phyloP scores from a whole-genome alignment of 2,329 filamentous ascomycete species.

The Corniculantispora saksenae region DNA sequence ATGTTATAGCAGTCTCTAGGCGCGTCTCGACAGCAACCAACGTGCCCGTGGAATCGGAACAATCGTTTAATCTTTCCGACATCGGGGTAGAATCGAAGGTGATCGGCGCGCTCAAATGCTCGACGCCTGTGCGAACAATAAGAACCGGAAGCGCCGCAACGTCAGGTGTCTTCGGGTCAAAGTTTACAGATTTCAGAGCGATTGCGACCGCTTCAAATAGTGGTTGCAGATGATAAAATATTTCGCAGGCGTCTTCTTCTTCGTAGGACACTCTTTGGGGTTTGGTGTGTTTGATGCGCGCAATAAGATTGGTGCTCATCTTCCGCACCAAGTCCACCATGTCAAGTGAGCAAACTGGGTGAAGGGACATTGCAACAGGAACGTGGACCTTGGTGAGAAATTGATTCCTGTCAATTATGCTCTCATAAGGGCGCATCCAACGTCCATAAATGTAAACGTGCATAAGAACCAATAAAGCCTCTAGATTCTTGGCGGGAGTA shows the following conservation, averaged over 20 bases:
- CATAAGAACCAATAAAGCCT: not conserved
- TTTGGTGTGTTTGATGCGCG: not conserved
- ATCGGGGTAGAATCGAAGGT: not conserved
- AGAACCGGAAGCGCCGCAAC: not conserved
- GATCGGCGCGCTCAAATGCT: not conserved
- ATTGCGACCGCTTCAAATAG: not conserved
- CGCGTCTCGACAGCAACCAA: not conserved
- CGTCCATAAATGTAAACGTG: not conserved
- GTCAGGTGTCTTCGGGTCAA: not conserved
- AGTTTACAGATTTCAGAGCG: not conserved
- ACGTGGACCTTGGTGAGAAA: not conserved
- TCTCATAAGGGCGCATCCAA: not conserved
- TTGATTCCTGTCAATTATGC: not conserved
- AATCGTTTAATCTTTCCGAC: not conserved
- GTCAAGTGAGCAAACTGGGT: not conserved
- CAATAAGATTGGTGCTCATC: constrained; percentile 2
- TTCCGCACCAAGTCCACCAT: constrained; percentile 3
- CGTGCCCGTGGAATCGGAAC: not conserved
- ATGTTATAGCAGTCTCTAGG: not conserved
- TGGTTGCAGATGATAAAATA: not conserved
- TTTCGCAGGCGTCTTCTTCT: not conserved
- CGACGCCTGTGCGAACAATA: not conserved
- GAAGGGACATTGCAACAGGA: not conserved
- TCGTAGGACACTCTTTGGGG: not conserved
- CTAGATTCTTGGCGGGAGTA: not conserved